Evolutionary conservation across 805 yeast species (phyloP).

Genomic region (Saccharomyces kudriavzevii): DNA sequence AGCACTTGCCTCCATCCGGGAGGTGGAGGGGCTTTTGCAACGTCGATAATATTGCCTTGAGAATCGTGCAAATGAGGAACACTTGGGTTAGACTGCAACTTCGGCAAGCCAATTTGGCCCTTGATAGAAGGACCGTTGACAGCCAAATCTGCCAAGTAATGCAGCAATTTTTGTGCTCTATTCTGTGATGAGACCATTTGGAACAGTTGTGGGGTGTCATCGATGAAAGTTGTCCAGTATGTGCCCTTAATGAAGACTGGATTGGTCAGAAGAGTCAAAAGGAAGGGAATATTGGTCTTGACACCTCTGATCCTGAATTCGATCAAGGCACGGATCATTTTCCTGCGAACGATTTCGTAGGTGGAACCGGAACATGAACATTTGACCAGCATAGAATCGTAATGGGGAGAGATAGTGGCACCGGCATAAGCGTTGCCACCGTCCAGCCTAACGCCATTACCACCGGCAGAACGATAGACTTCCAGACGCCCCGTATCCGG

Average conservation of each 20-base stretch:
- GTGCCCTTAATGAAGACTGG: conserved; percentile 76
- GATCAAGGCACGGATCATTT: conserved; percentile 92
- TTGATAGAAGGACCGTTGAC: conserved; percentile 94
- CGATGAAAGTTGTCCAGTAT: conserved; percentile 98
- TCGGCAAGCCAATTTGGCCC: conserved; percentile 93
- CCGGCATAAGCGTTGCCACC: conserved; percentile 99
- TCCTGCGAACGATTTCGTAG: conserved; percentile 92
- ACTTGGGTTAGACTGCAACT: conserved; percentile 63
- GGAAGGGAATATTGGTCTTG: conserved; percentile 94
- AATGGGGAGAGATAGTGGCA: conserved; percentile 91
- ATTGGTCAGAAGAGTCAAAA: conserved; percentile 83
- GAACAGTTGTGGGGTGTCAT: conserved; percentile 93
- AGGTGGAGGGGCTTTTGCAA: conserved; percentile 45
- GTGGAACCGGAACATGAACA: conserved; percentile 97
- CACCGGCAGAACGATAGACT: conserved; percentile 97
- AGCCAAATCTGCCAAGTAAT: conserved; percentile 85
- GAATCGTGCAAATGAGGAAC: conserved; percentile 65
- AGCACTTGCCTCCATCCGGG: conserved; percentile 90
- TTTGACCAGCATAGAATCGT: conserved; percentile 96
- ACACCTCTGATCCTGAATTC: conserved; percentile 99
- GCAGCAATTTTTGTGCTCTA: conserved; percentile 90
- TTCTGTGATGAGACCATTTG: conserved; percentile 91
- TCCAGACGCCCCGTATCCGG: conserved; percentile 98
- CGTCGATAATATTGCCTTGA: conserved; percentile 54
- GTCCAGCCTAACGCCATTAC: conserved; percentile 97